Evolutionary conservation across 2,329 filamentous ascomycete species (phyloP), one percentile per base, ranked within the genome.

Genomic region (Aspergillus fijiensis): DNA sequence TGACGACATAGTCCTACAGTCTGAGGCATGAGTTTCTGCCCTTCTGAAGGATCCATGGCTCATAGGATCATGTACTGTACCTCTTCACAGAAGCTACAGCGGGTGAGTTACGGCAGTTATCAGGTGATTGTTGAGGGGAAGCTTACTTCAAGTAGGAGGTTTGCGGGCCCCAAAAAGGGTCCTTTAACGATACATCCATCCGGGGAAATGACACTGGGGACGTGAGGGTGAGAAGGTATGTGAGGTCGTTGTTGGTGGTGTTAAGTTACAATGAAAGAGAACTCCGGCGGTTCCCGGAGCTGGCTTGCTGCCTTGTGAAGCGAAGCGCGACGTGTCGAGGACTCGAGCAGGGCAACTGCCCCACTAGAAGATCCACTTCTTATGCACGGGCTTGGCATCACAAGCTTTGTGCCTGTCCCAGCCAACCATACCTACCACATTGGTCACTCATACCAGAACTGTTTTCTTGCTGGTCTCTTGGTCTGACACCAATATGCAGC

Each of bases 1-100:
- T 80, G 12, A 81, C 65, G 9, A 76, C 70, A 68, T 81, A 81
- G 59, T 74, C 70, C 70, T 72, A 45, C 12, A 45, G 52, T 42
- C 5, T 42, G 5, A 29, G 27, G 58, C n/a, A 29, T 54, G 16
- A 9, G 31, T 57, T 57, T 49, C 27, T 29, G 33, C 25, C 29
- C 42, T 21, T 2, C 21, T 14, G n/a, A 10, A n/a, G 23, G 48
- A 35, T 10, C n/a, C 9, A n/a, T 49, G 51, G 27, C 27, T 9
- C 27, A 29, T 29, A 7, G 27, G 27, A 3, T 29, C 7, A 29
- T 29, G 27, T 2, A 29, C 27, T 29, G 49, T 63, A 70, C 70
- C 65, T 72, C 69, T 67, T 72, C 70, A 29, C 70, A 72, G 51
- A 72, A 72, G 52, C 70, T 72, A 59, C 9, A 47, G 39, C 49